These are phyloP conservation scores for Heterobasidion occidentale DNA, from an alignment of 1,284 basidiomycete species.

Conservation along the genomic window DNA sequence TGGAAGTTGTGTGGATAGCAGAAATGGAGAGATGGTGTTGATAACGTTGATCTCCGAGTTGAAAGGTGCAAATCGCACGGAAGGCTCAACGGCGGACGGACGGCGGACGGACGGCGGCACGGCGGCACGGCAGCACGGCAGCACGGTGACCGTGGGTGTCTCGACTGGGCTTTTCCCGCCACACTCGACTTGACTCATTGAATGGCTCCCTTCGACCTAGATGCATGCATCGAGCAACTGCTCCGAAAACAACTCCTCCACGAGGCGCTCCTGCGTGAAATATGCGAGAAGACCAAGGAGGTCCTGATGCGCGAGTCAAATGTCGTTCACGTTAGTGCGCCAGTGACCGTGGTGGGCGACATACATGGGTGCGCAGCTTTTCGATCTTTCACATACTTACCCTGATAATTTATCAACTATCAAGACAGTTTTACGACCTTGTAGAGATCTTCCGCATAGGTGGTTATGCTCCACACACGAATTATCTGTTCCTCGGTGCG, in stretches of 20 bases:
- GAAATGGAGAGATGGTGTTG: no score
- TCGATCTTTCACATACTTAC: conserved; percentile 10
- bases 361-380: conserved; percentile 84
- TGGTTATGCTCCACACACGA: conserved; percentile 92
- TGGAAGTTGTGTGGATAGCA: no score
- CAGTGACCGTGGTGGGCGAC: conserved; percentile 99
- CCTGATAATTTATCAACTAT: conserved; percentile 19
- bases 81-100: no score
- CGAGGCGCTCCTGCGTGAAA: conserved; percentile 88
- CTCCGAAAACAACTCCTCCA: conserved; percentile 89
- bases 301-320: conserved; percentile 99
- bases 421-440: conserved; percentile 98
- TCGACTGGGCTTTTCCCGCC: not conserved
- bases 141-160: no score
- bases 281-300: conserved; percentile 98
- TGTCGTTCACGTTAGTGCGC: conserved; percentile 94
- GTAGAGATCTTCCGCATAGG: conserved; percentile 99
- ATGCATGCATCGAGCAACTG: conserved; percentile 88
- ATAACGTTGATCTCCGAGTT: no score
- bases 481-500: conserved; percentile 94
- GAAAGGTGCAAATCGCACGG: no score
- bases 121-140: not conserved
- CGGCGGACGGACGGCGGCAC: no score
- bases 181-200: not conserved
- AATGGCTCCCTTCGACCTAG: conserved; percentile 92